Conservation (phyloP, 1,284 basidiomycete genomes). For the Meripilus lineatus region DNA sequence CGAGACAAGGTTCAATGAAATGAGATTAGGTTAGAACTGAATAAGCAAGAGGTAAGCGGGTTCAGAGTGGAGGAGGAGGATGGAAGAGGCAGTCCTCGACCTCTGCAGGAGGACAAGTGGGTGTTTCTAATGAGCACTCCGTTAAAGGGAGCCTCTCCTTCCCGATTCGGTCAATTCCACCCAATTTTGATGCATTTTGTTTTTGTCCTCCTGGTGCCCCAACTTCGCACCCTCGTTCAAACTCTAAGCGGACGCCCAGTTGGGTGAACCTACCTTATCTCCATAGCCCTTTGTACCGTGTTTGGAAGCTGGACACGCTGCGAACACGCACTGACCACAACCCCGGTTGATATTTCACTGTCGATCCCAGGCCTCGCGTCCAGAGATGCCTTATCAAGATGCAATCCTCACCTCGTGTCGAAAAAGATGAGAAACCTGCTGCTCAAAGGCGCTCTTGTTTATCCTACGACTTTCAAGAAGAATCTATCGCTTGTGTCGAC, state of each 20-base stretch:
- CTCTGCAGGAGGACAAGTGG: not conserved
- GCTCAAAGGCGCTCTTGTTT: not conserved
- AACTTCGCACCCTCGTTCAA: not conserved
- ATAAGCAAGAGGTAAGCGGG: not conserved
- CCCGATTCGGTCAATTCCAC: no score
- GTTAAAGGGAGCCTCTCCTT: not conserved
- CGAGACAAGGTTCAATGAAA: not conserved
- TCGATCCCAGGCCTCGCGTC: conserved; percentile 49
- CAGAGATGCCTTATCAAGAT: conserved; percentile 52
- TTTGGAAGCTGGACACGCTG: conserved; percentile 54
- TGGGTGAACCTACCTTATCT: conserved; percentile 42
- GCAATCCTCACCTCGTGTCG: conserved; percentile 35
- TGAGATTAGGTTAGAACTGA: not conserved
- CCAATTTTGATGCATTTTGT: no score
- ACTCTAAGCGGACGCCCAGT: conserved; percentile 3
- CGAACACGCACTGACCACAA: conserved; percentile 47
- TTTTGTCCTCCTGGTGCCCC: conserved; percentile 1
- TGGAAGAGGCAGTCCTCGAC: not conserved
- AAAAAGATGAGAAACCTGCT: conserved; percentile 7
- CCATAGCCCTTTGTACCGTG: conserved; percentile 46
- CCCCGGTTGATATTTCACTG: conserved; percentile 39
- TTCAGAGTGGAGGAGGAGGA: not conserved
- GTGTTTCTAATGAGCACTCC: conserved; percentile 16
- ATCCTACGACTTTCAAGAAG: not conserved
- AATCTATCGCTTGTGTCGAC: not conserved